phyloP scores from a whole-genome alignment of 495 filamentous ascomycete species.

The Clohesyomyces aquaticus region DNA sequence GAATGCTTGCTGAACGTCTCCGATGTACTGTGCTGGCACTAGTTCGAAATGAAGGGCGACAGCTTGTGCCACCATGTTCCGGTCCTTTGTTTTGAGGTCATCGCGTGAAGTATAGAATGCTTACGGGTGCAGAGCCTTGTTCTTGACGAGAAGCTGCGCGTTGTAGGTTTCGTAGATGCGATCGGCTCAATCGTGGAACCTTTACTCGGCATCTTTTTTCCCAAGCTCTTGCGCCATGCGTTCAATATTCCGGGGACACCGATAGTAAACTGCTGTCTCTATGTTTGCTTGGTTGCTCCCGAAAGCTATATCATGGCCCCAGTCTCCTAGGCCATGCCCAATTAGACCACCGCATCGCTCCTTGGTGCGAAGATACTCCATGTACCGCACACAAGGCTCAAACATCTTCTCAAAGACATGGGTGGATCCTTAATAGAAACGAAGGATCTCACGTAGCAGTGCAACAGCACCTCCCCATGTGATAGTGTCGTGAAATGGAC shows the following conservation, averaged over 20 bases:
- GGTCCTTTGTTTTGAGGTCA: not conserved
- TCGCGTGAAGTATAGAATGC: not conserved
- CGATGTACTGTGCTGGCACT: not conserved
- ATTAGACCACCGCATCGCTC: not conserved
- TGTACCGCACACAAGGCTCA: not conserved
- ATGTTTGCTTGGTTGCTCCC: not conserved
- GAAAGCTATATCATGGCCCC: slow-evolving; percentile 3
- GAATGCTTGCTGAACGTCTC: not conserved
- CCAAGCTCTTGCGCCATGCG: not conserved
- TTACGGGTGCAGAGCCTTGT: not conserved
- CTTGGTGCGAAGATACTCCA: not conserved
- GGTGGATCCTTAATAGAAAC: not conserved
- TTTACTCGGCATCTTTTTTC: not conserved
- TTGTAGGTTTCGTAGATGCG: slow-evolving; percentile 2
- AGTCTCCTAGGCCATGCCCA: not conserved
- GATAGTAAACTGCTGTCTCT: not conserved
- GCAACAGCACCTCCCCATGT: not conserved
- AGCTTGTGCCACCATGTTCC: not conserved
- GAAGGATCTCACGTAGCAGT: not conserved
- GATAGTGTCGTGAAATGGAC: slow-evolving; percentile 1
- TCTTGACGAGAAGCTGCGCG: not conserved
- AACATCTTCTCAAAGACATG: slow-evolving; percentile 2
- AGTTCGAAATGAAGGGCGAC: not conserved
- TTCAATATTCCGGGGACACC: not conserved
- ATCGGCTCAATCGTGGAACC: not conserved